Base-by-base conservation (phyloP, 2,329 filamentous ascomycete genomes). In the Diaporthe australafricana region DNA sequence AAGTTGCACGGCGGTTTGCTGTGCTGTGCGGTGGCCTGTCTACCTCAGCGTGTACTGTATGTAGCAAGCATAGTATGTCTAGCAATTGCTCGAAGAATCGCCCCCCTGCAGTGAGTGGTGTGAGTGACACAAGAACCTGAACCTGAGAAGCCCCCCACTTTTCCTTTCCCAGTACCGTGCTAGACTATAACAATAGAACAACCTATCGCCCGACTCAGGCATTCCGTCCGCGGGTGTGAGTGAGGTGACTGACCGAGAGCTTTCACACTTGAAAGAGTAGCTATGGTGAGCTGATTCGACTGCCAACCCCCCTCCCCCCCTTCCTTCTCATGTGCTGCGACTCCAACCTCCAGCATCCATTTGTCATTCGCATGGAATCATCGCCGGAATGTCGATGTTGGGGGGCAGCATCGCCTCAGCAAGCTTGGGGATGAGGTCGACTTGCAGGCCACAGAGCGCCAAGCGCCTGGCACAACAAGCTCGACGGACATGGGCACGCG, bases 351-450 rank as follows among this genome's bases (percentile, higher is more conserved):
- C 47, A 30, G 52, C 38, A 60, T 27, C 35, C 42, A 60, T 12
- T 60, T 16, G 47, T 40, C 53, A 70, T 38, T 72, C 72, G 62
- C 60, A 73, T 73, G 72, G 72, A 70, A 69, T 45, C 45, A 35
- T 62, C 45, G 57, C 66, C 52, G 57, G 72, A 52, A 73, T 73
- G 70, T 73, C 65, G 38, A 68, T 35, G 55, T 67, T 50, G 72
- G 70, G 47, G 65, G 72, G 70, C 70, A 68, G 42, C 56, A 70
- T 52, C 65, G 65, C 72, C 70, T 68, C 63, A 71, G 38, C 38
- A 67, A 52, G 53, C 32, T 40, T 50, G 42, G 42, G 42, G 53
- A 69, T 52, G 42, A 60, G 45, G 25, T 45, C 53, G 14, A 27
- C 56, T 42, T 45, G 56, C 53, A 50, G 53, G 35, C 60, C 57